These are phyloP conservation scores for Diaporthe capsici DNA, from an alignment of 2,329 filamentous ascomycete species.

Conservation along the genomic window DNA sequence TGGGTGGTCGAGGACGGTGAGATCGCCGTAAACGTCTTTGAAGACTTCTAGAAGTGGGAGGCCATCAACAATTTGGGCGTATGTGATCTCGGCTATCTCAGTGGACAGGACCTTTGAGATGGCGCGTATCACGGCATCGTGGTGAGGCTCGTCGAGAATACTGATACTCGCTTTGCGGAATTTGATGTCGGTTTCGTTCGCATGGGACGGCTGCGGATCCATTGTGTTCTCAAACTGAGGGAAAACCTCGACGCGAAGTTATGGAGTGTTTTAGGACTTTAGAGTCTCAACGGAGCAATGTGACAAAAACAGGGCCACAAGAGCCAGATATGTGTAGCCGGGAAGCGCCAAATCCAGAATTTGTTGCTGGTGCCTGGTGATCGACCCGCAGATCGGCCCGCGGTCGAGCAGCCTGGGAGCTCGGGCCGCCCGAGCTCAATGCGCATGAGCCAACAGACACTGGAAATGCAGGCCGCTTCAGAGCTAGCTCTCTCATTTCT, in stretches of 20 bases:
- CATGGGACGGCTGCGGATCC: not conserved
- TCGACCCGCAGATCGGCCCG: too few relatives aligned
- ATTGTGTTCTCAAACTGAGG: not conserved
- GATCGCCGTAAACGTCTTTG: not conserved
- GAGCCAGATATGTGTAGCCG: not conserved
- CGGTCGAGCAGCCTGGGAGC: too few relatives aligned
- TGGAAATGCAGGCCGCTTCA: too few relatives aligned
- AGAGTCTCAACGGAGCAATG: not conserved
- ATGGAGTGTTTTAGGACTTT: not conserved
- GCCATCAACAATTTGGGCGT: constrained; percentile 16
- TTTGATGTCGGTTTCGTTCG: not conserved
- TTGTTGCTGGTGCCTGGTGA: not conserved
- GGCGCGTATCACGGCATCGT: not conserved
- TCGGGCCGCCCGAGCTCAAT: too few relatives aligned
- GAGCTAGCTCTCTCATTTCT: too few relatives aligned
- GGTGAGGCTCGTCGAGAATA: constrained; percentile 1
- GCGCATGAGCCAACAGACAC: too few relatives aligned
- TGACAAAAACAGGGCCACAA: not conserved
- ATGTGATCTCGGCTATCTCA: constrained; percentile 10
- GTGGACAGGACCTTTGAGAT: constrained; percentile 7
- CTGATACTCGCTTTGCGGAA: not conserved
- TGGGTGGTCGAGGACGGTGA: not conserved
- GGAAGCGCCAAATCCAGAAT: not conserved
- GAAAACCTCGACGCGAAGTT: not conserved
- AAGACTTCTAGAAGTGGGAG: constrained; percentile 2